These are phyloP conservation scores for Orobanche coerulescens DNA, from an alignment of 257 asterid species.

Conservation along the genomic window DNA sequence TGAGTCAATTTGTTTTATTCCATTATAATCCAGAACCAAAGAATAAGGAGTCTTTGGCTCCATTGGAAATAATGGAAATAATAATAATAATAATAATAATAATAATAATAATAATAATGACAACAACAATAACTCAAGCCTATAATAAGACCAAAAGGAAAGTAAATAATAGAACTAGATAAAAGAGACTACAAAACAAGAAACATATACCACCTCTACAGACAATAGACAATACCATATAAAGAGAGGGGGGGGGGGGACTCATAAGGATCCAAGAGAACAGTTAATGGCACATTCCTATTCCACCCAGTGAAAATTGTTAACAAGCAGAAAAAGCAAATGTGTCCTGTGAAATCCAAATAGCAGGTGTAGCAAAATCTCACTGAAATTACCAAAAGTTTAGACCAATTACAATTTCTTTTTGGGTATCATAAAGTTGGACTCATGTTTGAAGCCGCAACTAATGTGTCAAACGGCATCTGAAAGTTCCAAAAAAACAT, in stretches of 20 bases:
- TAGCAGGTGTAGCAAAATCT: neutral
- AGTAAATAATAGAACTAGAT: neutral
- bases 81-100: too few relatives aligned
- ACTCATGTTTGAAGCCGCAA: neutral
- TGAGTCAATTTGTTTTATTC: too few relatives aligned
- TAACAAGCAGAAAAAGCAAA: neutral
- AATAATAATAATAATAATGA: neutral
- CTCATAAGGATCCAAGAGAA: neutral
- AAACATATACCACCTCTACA: neutral
- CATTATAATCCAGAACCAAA: too few relatives aligned
- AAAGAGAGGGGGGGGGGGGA: too few relatives aligned
- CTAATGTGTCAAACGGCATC: neutral
- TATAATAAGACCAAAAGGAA: too few relatives aligned
- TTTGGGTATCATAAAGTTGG: neutral
- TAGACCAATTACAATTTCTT: neutral
- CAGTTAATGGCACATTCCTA: neutral
- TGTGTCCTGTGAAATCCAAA: neutral
- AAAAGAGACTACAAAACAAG: neutral
- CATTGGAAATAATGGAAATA: too few relatives aligned
- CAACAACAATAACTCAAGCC: neutral
- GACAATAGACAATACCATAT: neutral
- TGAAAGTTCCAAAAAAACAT: neutral
- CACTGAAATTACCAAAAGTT: neutral
- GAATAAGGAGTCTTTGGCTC: too few relatives aligned
- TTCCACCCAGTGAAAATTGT: neutral